Percentiles rank a stretch among this genome's conserved stretches.
These are phyloP conservation scores for Coprinellus aureogranulatus DNA, from an alignment of 768 basidiomycete species.

Conservation along the genomic window DNA sequence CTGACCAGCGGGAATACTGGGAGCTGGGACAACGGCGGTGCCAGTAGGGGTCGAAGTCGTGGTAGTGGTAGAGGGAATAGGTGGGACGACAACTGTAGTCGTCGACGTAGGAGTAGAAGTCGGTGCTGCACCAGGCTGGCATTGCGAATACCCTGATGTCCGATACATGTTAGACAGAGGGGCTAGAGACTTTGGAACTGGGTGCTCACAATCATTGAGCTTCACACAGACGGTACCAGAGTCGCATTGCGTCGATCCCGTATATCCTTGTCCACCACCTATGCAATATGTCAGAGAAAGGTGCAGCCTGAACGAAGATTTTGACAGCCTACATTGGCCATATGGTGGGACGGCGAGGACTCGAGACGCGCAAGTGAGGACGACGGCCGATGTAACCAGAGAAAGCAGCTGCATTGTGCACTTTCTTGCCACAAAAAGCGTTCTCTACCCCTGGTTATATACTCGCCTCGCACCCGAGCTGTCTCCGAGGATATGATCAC, in stretches of 20 bases:
- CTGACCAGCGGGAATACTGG: conserved; percentile 6
- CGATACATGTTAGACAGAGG: no score
- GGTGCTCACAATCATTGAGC: conserved; percentile 3
- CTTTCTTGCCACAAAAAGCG: no score
- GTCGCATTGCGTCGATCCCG: conserved; percentile 4
- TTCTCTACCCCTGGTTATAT: no score
- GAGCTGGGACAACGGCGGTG: not conserved
- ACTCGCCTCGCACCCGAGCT: no score
- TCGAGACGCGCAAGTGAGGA: not conserved
- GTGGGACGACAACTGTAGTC: not conserved
- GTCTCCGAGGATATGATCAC: no score
- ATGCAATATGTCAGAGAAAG: not conserved
- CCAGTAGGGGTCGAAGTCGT: not conserved
- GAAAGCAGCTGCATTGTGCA: not conserved
- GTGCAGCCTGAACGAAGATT: not conserved
- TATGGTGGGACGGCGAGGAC: conserved; percentile 1
- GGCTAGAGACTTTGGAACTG: not conserved
- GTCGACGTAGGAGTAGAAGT: not conserved
- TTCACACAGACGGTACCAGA: conserved; percentile 1
- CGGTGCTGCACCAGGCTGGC: conserved; percentile 1
- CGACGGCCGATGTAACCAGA: not conserved
- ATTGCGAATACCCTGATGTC: conserved; percentile 7
- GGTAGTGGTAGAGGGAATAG: not conserved
- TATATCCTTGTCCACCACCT: conserved; percentile 8
- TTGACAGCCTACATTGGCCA: conserved; percentile 3